Base-by-base conservation (phyloP, 2,329 filamentous ascomycete genomes). In the Aureobasidium leucospermi region DNA sequence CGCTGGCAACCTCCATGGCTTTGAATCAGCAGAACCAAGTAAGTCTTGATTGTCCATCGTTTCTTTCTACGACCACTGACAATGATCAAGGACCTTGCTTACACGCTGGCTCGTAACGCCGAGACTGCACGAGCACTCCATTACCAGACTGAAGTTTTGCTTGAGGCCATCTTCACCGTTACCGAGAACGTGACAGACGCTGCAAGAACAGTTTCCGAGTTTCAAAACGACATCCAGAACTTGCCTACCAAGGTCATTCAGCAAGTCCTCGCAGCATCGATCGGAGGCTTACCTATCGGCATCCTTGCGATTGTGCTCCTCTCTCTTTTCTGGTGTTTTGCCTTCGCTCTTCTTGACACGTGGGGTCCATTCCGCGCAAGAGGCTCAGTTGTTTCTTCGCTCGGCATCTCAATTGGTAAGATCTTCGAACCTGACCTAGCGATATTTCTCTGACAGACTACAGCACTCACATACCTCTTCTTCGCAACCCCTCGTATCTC, bases 171-270 rank as follows among this genome's bases (percentile, higher is more conserved):
- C 28, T 48, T 34, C 10, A 28, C 43, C 4, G 38, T 58, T 5
- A 58, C 45, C 3, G 43, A 58, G 23, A 58, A 58, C 28, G 45
- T 58, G 45, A 60, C 58, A 39, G 48, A 55, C 13, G 48, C 49
- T n/a, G 58, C 43, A 19, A 60, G 28, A 23, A 60, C 36, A 13
- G 58, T 52, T 3, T 46, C 49, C 2, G 58, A 60, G 7, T 41
- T 60, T 13, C 58, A 56, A 3, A 46, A 48, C 10, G 42, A 60
- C 15, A 46, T 53, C 15, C 38, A 60, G 29, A 60, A 53, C n/a
- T 29, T 60, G 8, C 47, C 46, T 15, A 39, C 58, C n/a, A 46
- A 36, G 19, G 53, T 57, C 23, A 31, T 57, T 11, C 53, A 57
- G 2, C 53, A 57, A 39, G 53, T 43, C 32, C 47, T 57, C 23